phyloP scores from a whole-genome alignment of 192 early-diverging fungal genomes.

The Dissophora globulifera region DNA sequence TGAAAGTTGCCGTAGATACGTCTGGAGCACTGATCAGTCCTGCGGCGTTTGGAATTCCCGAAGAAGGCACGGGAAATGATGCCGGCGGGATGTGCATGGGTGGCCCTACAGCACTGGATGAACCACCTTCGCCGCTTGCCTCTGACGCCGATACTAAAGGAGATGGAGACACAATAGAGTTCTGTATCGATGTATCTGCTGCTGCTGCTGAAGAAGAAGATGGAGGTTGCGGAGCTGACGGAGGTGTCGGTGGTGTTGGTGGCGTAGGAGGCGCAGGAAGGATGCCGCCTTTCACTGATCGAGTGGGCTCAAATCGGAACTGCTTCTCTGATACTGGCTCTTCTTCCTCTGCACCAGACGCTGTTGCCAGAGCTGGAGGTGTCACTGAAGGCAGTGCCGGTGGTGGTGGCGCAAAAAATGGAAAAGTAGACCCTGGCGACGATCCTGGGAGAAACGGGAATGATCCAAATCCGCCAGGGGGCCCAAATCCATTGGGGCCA shows the following conservation, averaged over 20 bases:
- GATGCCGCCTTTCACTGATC: too few relatives aligned
- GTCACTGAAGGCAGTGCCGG: slow-evolving; percentile 5
- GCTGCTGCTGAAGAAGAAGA: neutral
- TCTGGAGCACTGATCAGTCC: slow-evolving; percentile 13
- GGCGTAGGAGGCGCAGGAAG: neutral
- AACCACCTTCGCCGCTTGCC: neutral
- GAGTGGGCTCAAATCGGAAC: neutral
- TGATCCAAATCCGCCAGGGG: slow-evolving; percentile 6
- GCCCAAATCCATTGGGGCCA: slow-evolving; percentile 2
- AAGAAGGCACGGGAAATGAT: neutral
- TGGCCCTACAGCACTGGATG: neutral
- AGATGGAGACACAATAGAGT: neutral
- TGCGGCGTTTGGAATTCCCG: neutral
- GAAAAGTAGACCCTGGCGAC: slow-evolving; percentile 1
- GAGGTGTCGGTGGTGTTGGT: neutral
- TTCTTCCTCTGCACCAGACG: too few relatives aligned
- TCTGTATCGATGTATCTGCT: neutral
- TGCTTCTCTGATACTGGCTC: slow-evolving; percentile 1
- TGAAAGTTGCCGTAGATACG: slow-evolving; percentile 22
- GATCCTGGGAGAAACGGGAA: neutral
- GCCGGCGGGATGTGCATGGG: neutral
- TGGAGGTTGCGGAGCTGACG: slow-evolving; percentile 12
- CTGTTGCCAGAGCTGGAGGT: neutral
- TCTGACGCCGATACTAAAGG: neutral
- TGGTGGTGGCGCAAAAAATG: neutral